These are phyloP conservation scores for Chalaropsis ovoidea DNA, from an alignment of 2,329 filamentous ascomycete species.

Conservation along the genomic window DNA sequence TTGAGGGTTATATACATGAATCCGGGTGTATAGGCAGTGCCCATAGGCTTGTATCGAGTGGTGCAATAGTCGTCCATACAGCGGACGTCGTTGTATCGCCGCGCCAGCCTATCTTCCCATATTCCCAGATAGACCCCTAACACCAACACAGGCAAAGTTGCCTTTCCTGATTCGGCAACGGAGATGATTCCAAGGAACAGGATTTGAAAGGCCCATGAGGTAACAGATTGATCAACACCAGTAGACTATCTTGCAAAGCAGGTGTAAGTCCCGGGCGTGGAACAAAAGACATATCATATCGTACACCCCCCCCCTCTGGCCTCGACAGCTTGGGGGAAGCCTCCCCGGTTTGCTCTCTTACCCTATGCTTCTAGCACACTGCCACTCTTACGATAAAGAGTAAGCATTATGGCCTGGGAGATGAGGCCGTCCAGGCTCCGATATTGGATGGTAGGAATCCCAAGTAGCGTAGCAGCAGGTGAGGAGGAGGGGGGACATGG, in stretches of 20 bases:
- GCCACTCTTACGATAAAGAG: neutral
- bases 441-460: too few species aligned
- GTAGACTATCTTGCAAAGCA: constrained; percentile 8
- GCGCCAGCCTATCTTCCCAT: neutral
- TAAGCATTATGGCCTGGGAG: neutral
- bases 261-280: neutral
- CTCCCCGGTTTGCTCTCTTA: neutral
- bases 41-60: neutral
- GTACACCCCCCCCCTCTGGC: neutral
- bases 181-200: neutral
- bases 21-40: neutral
- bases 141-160: neutral
- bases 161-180: neutral
- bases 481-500: neutral
- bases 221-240: constrained; percentile 17
- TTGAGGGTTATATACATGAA: constrained; percentile 3
- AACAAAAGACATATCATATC: neutral
- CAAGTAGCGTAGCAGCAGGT: neutral
- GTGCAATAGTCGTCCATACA: neutral
- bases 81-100: neutral
- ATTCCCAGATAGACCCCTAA: neutral
- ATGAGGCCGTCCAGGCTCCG: neutral
- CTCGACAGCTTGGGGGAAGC: neutral
- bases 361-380: neutral
- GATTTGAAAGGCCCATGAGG: constrained; percentile 11